Percentiles rank a stretch among this genome's conserved stretches.
phyloP scores from a whole-genome alignment of 179 eudicot genomes.

The Camellia oleifera region DNA sequence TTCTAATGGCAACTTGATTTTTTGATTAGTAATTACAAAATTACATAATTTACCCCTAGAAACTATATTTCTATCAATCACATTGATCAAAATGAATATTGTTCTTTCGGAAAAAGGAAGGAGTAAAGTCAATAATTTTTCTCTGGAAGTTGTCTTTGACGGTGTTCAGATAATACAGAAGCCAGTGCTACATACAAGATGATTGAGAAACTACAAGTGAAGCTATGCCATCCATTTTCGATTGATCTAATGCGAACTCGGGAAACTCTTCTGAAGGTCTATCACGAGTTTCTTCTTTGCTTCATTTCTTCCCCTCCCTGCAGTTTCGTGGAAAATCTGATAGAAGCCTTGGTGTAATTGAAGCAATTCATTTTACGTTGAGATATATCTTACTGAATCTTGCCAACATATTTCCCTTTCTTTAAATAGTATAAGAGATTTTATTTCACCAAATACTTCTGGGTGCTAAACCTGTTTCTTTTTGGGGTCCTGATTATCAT shows the following conservation, averaged over 20 bases:
- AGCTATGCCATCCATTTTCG: slow-evolving; percentile 67
- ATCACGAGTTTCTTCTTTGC: slow-evolving; percentile 4
- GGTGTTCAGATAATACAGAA: slow-evolving; percentile 55
- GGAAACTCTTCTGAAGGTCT: slow-evolving; percentile 75
- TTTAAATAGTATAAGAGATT: neutral
- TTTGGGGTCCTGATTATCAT: neutral
- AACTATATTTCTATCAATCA: neutral
- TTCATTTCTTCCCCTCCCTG: neutral
- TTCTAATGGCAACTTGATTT: slow-evolving; percentile 5
- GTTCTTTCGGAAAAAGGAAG: neutral
- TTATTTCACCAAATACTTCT: neutral
- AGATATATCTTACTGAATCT: neutral
- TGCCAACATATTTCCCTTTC: neutral
- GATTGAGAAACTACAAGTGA: slow-evolving; percentile 62
- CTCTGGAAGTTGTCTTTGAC: slow-evolving; percentile 37
- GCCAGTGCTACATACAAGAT: slow-evolving; percentile 51
- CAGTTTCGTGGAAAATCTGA: neutral
- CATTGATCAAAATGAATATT: neutral
- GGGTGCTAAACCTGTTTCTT: neutral
- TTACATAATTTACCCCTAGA: neutral
- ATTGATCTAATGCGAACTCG: slow-evolving; percentile 76
- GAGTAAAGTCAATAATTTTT: neutral
- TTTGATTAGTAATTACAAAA: neutral
- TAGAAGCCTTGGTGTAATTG: neutral
- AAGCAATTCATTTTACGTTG: slow-evolving; percentile 12